Percentiles rank a stretch among this genome's conserved stretches.
Conservation (phyloP, 1,284 basidiomycete genomes). For the Fomitopsis pinicola region DNA sequence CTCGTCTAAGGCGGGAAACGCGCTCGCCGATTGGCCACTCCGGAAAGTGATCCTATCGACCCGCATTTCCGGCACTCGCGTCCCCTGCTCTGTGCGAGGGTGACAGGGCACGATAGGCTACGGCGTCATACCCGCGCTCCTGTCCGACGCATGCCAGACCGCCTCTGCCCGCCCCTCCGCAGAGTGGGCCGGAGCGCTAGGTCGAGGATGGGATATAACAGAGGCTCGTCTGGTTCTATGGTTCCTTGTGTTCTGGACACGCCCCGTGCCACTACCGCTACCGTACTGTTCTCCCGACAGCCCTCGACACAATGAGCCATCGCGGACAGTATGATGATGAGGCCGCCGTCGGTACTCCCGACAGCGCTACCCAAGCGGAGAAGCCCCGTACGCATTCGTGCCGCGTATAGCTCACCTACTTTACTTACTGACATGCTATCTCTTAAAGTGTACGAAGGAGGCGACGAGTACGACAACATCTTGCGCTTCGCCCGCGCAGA, state of each 20-base stretch:
- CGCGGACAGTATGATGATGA: neutral
- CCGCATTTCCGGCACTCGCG: neutral
- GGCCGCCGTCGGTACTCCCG: neutral
- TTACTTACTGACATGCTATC: neutral
- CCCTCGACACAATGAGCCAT: neutral
- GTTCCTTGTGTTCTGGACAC: neutral
- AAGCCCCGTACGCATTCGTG: neutral
- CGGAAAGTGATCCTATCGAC: neutral
- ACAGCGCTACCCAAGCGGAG: neutral
- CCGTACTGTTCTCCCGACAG: neutral
- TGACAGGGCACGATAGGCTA: constrained; percentile 1
- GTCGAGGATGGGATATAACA: neutral
- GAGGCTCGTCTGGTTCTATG: neutral
- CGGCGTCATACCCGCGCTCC: neutral
- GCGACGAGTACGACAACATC: constrained; percentile 7
- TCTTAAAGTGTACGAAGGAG: constrained; percentile 5
- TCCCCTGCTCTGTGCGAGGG: neutral
- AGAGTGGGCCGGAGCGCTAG: neutral
- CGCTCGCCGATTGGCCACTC: neutral
- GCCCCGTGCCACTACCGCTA: neutral
- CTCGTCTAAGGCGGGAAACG: neutral
- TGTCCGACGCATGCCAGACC: neutral
- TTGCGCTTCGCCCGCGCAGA: constrained; percentile 6
- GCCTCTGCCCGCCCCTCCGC: neutral
- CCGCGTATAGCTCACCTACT: neutral